Evolutionary conservation across 768 basidiomycete genomes (phyloP), one percentile per base, ranked within the genome.

Genomic region (Astraeus odoratus): DNA sequence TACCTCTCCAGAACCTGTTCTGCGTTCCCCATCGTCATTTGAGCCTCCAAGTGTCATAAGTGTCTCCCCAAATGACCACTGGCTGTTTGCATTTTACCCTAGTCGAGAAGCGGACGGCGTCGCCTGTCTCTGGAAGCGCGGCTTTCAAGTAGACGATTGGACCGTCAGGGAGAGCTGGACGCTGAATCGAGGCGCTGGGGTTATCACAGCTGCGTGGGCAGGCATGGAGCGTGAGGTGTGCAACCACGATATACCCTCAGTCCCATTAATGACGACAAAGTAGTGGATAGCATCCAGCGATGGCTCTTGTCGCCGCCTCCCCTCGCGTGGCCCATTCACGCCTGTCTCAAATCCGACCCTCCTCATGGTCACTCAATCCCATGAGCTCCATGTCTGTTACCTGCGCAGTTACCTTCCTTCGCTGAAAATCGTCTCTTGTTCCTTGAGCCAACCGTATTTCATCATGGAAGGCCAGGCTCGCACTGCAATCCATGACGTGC

Each of bases 61-160:
- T 6, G 71, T 78, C 16, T 74, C 79, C 5, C 72, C 81, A 3
- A 66, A 67, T 23, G 78, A 81, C 48, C 69, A 73, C 39, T 83
- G 75, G 78, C 57, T 89, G 4, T 87, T 86, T 54, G 85, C 84
- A 1, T 89, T 80, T 56, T 88, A 83, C 56, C 83, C 85, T 9
- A 70, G 80, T 31, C 66, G 66, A 24, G 73, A 71, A 20, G 59
- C 64, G 1, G 78, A 80, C 47, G 82, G 84, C 9, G 60, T 76
- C 34, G 78, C 73, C 10, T 84, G 85, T 56, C 51, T 87, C 13
- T 89, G 86, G 83, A 70, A 67, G 39, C 73, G 75, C 25, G 80
- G 73, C 3, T 46, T 66, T 9, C 77, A 78, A 49, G 63, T 83
- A 24, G 82, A 89, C 51, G 68, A 56, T 23, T 89, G 87, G 82